Evolutionary conservation across 192 early-diverging fungal species (phyloP), one percentile per base, ranked within the genome.

Genomic region (Linnemannia elongata): DNA sequence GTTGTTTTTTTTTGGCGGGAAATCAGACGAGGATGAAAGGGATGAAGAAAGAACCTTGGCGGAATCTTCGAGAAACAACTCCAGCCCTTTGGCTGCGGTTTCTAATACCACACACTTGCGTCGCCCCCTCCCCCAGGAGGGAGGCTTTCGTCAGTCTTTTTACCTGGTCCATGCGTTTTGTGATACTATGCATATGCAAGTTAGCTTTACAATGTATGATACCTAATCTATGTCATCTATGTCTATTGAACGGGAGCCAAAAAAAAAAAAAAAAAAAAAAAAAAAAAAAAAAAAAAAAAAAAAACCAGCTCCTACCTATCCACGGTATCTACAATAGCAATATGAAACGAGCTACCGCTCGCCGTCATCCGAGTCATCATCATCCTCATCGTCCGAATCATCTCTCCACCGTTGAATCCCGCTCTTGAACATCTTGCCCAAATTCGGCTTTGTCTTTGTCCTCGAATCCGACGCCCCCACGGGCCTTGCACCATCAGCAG

Each of bases 311-410:
- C 60, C 60, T 39, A 39, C 9, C 30, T 12, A 33, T 35, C 4
- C 30, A 15, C 9, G 12, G 30, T 66, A 66, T 66, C 60, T 66
- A 66, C 30, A 30, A 27, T 12, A 8, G 6, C 20, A 27, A 27
- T 10, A 27, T 2, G 2, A 2, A 35, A 33, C 10, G 12, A 66
- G 1, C 60, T 66, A 66, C 60, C 9, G n/a, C 30, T 72, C 36
- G 39, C 72, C 77, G 42, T 55, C 35, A 6, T 76, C 74, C 13
- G 74, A 36, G 52, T 75, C 74, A 33, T 75, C 55, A n/a, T 76
- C 76, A 44, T 78, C 76, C 30, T 49, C 54, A 24, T 76, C 75
- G 13, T 76, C 55, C 22, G 36, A 12, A 33, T 42, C 55, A 10
- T 35, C 55, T 27, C 39, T 36, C 75, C 35, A 66, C 10, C 5